Base-by-base conservation (phyloP, 495 filamentous ascomycete genomes). In the Hypoxylon intermedium region DNA sequence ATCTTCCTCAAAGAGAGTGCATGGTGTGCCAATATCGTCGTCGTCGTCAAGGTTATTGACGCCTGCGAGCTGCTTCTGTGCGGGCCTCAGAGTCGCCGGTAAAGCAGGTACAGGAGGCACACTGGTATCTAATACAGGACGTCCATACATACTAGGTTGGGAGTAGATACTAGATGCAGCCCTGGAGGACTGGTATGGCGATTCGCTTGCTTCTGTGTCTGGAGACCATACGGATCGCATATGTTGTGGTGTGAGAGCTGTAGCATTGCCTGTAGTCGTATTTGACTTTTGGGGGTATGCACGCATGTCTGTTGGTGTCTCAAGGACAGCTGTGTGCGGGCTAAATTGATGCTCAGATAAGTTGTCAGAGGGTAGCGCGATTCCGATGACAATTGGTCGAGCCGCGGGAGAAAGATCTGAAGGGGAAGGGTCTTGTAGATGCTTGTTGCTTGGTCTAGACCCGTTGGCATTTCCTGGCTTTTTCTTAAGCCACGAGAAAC, bases 351-450 rank as follows among this genome's bases (percentile, higher is more conserved):
- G 78, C 1, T 79, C 72, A 4, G 79, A 71, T 2, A 87, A 68
- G 16, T 85, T 81, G 24, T 83, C 79, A 5, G 79, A 79, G 9
- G 89, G 87, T 24, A 94, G 82, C 2, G 81, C 82, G 6, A 95
- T 82, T 0, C 90, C 92, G 54, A 96, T 95, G 62, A 90, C 79
- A 36, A 96, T 91, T 11, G 88, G 83, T 20, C 88, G 75, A 63
- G 90, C 87, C 4, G 80, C 85, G 0, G 91, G 91, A 4, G 91
- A 93, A 2, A 96, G 74, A 33, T 87, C 89, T n/a, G 63, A 53
- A 24, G 34, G 34, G 3, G 67, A 67, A 6, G 50, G 60, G 45
- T 26, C 56, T 2, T 45, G 63, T 30, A 12, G 34, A 31, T 63
- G 44, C 47, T 61, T 62, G 5, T 68, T 61, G 6, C 64, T 46